These are phyloP conservation scores for Lichtheimia ornata DNA, from an alignment of 371 early-diverging fungal species.

Conservation along the genomic window DNA sequence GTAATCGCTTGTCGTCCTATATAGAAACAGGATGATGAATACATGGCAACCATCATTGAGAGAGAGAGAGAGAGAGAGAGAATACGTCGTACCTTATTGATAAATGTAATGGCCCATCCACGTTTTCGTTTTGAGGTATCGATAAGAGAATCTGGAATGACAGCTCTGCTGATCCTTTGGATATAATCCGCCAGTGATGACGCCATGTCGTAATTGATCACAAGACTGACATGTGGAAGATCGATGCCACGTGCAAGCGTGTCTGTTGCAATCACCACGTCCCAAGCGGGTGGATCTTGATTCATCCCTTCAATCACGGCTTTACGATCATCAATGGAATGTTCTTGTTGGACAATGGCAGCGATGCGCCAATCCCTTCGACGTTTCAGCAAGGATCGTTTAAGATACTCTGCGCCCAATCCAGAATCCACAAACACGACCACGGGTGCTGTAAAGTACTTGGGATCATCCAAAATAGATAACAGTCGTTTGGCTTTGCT, in stretches of 20 bases:
- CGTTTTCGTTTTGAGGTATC: conserved; percentile 21
- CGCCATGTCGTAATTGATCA: conserved; percentile 68
- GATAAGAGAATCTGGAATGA: conserved; percentile 30
- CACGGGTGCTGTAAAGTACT: conserved; percentile 56
- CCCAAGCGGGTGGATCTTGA: conserved; percentile 31
- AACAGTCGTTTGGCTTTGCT: conserved; percentile 62
- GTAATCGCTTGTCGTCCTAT: conserved; percentile 51
- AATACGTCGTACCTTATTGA: conserved; percentile 47
- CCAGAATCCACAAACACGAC: conserved; percentile 62
- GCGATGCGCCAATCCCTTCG: conserved; percentile 29
- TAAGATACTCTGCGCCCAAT: conserved; percentile 56
- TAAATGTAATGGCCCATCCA: conserved; percentile 61
- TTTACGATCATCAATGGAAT: conserved; percentile 49
- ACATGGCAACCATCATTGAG: neutral
- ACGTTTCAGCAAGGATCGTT: conserved; percentile 48
- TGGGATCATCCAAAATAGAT: conserved; percentile 57
- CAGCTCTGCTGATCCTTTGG: conserved; percentile 62
- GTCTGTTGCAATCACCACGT: conserved; percentile 59
- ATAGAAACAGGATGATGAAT: neutral
- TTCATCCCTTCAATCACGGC: conserved; percentile 36
- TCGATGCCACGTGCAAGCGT: conserved; percentile 58
- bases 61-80: conserved; percentile 11
- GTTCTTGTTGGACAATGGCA: conserved; percentile 57
- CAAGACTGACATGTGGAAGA: conserved; percentile 47
- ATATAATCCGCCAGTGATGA: conserved; percentile 57